A percentile compares a stretch with the other conserved stretches of the same genome.
These are phyloP conservation scores for Xylariaceae sp. DNA, from an alignment of 2,329 filamentous ascomycete genomes.

Conservation along the genomic window DNA sequence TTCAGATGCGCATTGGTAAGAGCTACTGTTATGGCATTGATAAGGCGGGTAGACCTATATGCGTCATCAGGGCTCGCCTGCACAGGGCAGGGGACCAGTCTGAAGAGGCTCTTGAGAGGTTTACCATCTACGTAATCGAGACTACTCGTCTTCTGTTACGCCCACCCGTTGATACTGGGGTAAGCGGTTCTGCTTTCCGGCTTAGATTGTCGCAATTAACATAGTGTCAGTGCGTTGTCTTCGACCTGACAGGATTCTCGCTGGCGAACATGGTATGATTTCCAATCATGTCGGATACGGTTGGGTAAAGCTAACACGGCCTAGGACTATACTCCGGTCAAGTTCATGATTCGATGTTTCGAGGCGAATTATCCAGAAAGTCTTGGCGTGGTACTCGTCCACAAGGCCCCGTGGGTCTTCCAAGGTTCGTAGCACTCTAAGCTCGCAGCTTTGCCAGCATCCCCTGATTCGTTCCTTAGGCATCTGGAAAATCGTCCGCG, in stretches of 20 bases:
- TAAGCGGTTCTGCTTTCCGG: constrained; percentile 51
- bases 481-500: constrained; percentile 94
- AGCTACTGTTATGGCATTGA: constrained; percentile 89
- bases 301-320: constrained; percentile 22
- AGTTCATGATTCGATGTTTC: constrained; percentile 99
- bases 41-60: constrained; percentile 82
- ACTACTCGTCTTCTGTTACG: constrained; percentile 82
- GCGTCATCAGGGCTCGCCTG: constrained; percentile 78
- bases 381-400: constrained; percentile 85
- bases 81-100: constrained; percentile 83
- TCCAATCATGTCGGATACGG: background rate
- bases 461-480: constrained; percentile 55
- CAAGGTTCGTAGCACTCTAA: constrained; percentile 61
- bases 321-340: constrained; percentile 90
- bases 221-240: constrained; percentile 73
- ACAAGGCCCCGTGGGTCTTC: constrained; percentile 97
- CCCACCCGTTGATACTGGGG: constrained; percentile 85
- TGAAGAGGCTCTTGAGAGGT: constrained; percentile 80
- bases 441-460: constrained; percentile 35
- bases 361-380: constrained; percentile 98
- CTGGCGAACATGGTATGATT: constrained; percentile 84
- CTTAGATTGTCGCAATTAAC: constrained; percentile 24
- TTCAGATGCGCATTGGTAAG: constrained; percentile 86
- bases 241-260: constrained; percentile 94
- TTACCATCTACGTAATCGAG: constrained; percentile 93